These are phyloP conservation scores for Sanguinoderma infundibulare DNA, from an alignment of 1,284 basidiomycete genomes.

Conservation along the genomic window DNA sequence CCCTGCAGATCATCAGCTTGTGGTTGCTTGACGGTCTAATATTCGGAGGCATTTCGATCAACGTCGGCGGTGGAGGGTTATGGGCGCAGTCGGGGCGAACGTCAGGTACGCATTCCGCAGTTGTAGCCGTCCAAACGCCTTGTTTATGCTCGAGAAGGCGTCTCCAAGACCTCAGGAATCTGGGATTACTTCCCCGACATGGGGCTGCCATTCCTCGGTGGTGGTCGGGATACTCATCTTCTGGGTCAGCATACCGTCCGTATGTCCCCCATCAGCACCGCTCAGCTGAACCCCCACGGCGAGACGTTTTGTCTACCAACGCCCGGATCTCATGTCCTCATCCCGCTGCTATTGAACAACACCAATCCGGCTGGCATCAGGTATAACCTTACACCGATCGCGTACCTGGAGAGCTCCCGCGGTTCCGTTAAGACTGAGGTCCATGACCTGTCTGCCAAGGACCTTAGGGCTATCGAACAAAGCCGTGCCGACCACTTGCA, in stretches of 20 bases:
- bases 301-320: conserved; percentile 74
- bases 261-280: conserved; percentile 89
- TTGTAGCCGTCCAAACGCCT: too few relatives aligned
- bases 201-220: conserved; percentile 50
- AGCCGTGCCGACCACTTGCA: conserved; percentile 56
- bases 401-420: conserved; percentile 44
- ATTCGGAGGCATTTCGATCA: conserved; percentile 63
- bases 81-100: conserved; percentile 9
- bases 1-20: conserved; percentile 60
- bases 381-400: conserved; percentile 80
- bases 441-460: conserved; percentile 63
- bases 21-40: conserved; percentile 70
- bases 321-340: conserved; percentile 57
- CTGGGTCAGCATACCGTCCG: conserved; percentile 89
- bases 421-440: conserved; percentile 50
- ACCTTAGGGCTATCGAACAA: conserved; percentile 69
- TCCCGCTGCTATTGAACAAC: conserved; percentile 91
- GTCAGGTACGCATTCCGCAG: conserved; percentile 7
- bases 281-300: conserved; percentile 75
- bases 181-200: conserved; percentile 50
- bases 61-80: conserved; percentile 8
- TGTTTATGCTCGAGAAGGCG: not conserved
- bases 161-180: conserved; percentile 26
- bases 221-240: conserved; percentile 61
- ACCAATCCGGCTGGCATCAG: conserved; percentile 76